Evolutionary conservation across 768 basidiomycete species (phyloP), one percentile per base, ranked within the genome.

Genomic region (Trametes gibbosa): DNA sequence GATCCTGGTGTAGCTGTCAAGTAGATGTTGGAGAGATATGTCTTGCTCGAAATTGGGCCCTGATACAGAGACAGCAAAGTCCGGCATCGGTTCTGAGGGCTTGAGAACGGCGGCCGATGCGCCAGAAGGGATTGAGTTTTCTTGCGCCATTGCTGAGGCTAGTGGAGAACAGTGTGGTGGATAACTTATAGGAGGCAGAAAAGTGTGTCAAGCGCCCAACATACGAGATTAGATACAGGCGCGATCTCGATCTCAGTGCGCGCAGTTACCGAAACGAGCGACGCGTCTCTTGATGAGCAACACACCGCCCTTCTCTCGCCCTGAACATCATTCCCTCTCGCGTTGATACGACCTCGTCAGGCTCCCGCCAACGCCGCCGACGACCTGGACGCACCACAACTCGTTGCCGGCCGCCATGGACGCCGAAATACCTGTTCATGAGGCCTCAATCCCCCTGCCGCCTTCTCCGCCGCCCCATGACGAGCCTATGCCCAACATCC

Each of bases 31-130:
- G 25, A 99, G 76, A 47, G 84, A 84, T 21, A 84, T 69, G 1
- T 78, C 72, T n/a, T 81, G 70, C 62, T 91, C 89, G 65, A 98
- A 90, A 72, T 95, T 81, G 12, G 97, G 97, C 0, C 97, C 97
- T 69, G 85, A 76, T 19, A 98, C 92, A 2, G 89, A 75, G 14
- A 90, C 72, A 0, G 88, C 83, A 24, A 63, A 55, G 37, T 81
- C 75, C 5, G 88, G 80, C 27, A 95, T 71, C 14, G 90, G 85
- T 25, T 84, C 88, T 5, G 92, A 94, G 42, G 80, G 84, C 67
- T 85, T 82, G 32, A 95, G 75, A 21, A 95, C 82, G n/a, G 90
- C 90, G 12, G 86, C 84, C 55, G 91, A 84, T 19, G 87, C 89
- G 35, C 64, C 79, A 27, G 72, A 57, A 7, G 91, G 91, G 25